Percentiles rank a stretch among this genome's conserved stretches.
Evolutionary conservation across 1,284 basidiomycete species (phyloP).

Genomic region (Trichosporon sp.): DNA sequence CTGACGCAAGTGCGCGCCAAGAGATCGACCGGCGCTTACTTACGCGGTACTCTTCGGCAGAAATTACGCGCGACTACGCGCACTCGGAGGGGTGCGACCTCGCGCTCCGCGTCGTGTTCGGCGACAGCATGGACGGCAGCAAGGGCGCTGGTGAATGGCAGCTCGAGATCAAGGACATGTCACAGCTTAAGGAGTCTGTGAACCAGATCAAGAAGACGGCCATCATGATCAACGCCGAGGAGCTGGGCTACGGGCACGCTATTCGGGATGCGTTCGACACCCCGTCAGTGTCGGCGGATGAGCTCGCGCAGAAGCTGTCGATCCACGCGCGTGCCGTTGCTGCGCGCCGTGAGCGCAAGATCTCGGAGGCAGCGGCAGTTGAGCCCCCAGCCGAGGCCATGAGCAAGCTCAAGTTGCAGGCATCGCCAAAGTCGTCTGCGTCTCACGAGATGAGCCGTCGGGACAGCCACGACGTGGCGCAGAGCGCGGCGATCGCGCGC

Average conservation of each 20-base stretch:
- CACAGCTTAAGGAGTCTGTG: slow-evolving; percentile 34
- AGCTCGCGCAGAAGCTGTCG: slow-evolving; percentile 27
- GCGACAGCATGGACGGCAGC: slow-evolving; percentile 16
- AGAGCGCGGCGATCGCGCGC: slow-evolving; percentile 9
- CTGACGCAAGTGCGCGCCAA: background rate
- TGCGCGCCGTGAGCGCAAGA: slow-evolving; percentile 4
- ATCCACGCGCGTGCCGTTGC: slow-evolving; percentile 15
- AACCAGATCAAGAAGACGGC: slow-evolving; percentile 36
- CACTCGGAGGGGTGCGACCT: slow-evolving; percentile 11
- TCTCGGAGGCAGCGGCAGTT: background rate
- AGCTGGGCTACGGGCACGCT: slow-evolving; percentile 27
- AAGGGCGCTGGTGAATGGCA: slow-evolving; percentile 30
- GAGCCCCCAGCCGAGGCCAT: background rate
- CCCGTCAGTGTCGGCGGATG: slow-evolving; percentile 23
- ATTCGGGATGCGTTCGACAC: slow-evolving; percentile 26
- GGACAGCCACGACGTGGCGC: slow-evolving; percentile 6
- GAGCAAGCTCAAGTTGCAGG: background rate
- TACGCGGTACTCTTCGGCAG: slow-evolving; percentile 11
- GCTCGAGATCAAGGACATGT: slow-evolving; percentile 33
- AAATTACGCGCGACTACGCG: slow-evolving; percentile 10
- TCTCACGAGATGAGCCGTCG: slow-evolving; percentile 7
- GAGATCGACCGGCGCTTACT: slow-evolving; percentile 20
- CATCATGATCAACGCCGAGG: slow-evolving; percentile 34
- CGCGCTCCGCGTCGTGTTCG: slow-evolving; percentile 20
- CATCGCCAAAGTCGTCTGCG: background rate